These are phyloP conservation scores for Volvariella volvacea DNA, from an alignment of 1,284 basidiomycete genomes.

Conservation along the genomic window DNA sequence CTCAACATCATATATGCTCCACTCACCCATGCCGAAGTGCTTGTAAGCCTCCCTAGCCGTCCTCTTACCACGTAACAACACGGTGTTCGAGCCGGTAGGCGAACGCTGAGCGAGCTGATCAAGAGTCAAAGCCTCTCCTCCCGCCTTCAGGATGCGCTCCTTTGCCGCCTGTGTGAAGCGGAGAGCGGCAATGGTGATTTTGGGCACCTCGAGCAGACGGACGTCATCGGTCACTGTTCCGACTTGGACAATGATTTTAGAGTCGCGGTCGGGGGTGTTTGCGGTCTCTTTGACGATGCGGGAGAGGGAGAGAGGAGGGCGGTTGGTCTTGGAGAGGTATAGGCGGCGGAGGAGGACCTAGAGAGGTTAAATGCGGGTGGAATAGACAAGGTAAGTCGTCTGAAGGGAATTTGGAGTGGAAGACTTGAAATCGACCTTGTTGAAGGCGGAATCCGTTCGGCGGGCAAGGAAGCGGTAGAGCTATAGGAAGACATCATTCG, in stretches of 20 bases:
- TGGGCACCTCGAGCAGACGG: constrained; percentile 79
- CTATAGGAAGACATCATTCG: constrained; percentile 34
- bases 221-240: constrained; percentile 96
- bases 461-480: constrained; percentile 99
- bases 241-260: constrained; percentile 87
- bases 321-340: constrained; percentile 97
- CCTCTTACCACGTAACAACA: constrained; percentile 89
- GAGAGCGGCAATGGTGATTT: constrained; percentile 91
- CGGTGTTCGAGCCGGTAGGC: constrained; percentile 93
- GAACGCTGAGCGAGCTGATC: constrained; percentile 95
- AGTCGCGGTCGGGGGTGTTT: constrained; percentile 60
- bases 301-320: constrained; percentile 93
- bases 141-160: constrained; percentile 92
- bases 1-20: constrained; percentile 19
- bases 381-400: too few relatives aligned
- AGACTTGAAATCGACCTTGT: constrained; percentile 61
- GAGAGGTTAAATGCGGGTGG: constrained; percentile 8
- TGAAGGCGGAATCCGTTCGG: constrained; percentile 94
- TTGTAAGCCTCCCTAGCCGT: constrained; percentile 91
- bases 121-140: constrained; percentile 92
- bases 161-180: constrained; percentile 91
- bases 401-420: constrained; percentile 72
- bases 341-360: constrained; percentile 92
- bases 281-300: constrained; percentile 81
- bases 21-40: constrained; percentile 89